phyloP scores from a whole-genome alignment of 2,329 filamentous ascomycete species.

The Aspergillus quadrilineatus region DNA sequence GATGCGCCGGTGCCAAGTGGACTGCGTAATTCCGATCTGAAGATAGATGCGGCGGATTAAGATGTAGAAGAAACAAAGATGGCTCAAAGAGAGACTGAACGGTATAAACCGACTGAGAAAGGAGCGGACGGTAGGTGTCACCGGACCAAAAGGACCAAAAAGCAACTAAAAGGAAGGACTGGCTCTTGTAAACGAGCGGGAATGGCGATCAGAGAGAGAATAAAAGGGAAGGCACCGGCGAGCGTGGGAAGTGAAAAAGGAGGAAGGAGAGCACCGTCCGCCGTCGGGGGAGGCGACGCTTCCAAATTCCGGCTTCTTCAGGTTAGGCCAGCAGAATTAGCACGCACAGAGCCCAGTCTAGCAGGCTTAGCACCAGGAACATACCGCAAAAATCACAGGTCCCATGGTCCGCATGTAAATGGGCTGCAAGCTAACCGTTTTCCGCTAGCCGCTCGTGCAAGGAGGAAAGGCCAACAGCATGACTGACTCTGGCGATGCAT shows the following conservation, averaged over 20 bases:
- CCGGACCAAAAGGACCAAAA: background rate
- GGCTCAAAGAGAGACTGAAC: slow-evolving; percentile 2
- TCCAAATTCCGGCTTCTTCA: background rate
- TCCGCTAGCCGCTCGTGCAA: slow-evolving; percentile 1
- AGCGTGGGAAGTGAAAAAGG: slow-evolving; percentile 9
- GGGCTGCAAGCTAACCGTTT: background rate
- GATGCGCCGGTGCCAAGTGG: slow-evolving; percentile 8
- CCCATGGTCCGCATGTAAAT: background rate
- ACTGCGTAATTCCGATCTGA: slow-evolving; percentile 7
- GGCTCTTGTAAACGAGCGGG: slow-evolving; percentile 14
- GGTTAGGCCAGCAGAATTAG: background rate
- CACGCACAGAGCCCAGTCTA: slow-evolving; percentile 2
- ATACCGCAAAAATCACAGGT: background rate
- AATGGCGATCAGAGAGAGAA: slow-evolving; percentile 12
- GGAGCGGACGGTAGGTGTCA: slow-evolving; percentile 1
- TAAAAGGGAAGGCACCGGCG: slow-evolving; percentile 13
- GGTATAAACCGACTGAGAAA: background rate
- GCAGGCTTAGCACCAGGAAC: slow-evolving; percentile 7
- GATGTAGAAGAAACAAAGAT: slow-evolving; percentile 2
- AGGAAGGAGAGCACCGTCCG: slow-evolving; percentile 2
- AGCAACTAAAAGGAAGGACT: slow-evolving; percentile 13
- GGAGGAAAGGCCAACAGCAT: background rate
- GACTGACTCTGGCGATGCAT: background rate
- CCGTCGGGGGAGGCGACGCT: slow-evolving; percentile 7
- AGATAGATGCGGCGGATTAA: slow-evolving; percentile 5